Evolutionary conservation across 352 stramenopile species (phyloP).

Genomic region (Globisporangium canariense): DNA sequence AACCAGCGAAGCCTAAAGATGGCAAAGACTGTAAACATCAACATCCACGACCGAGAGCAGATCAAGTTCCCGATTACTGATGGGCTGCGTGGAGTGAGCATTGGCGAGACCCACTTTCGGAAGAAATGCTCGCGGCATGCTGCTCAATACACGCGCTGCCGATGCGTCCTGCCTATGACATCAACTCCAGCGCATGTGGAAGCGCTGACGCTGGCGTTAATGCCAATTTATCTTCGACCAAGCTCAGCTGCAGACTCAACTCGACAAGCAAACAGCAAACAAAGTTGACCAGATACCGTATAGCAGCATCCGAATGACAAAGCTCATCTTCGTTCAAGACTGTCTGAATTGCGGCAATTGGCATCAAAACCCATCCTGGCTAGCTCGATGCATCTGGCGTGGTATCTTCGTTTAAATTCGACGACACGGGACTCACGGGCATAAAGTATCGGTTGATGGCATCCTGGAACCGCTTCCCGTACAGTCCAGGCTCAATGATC

Average conservation of each 20-base stretch:
- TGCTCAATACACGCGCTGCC: constrained; percentile 52
- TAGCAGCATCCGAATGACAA: no score
- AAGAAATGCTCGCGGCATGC: constrained; percentile 58
- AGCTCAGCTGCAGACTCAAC: background rate
- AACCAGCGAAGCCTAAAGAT: constrained; percentile 20
- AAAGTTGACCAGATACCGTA: background rate
- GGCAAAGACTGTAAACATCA: background rate
- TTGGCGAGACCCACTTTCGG: constrained; percentile 46
- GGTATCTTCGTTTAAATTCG: constrained; percentile 31
- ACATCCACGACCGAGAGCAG: constrained; percentile 5
- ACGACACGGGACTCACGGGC: constrained; percentile 88
- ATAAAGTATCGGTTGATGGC: constrained; percentile 97
- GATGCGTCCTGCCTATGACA: constrained; percentile 56
- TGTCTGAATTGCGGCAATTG: background rate
- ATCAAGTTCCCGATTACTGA: constrained; percentile 46
- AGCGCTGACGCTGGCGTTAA: constrained; percentile 40
- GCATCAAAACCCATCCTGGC: background rate
- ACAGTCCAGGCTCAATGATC: constrained; percentile 97
- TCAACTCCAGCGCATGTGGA: constrained; percentile 54
- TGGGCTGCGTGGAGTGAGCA: constrained; percentile 44
- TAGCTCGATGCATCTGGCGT: background rate
- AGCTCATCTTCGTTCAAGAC: constrained; percentile 1
- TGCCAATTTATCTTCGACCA: constrained; percentile 13
- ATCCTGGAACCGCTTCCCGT: constrained; percentile 94
- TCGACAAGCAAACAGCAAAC: background rate